A percentile compares a stretch with the other conserved stretches of the same genome.
Evolutionary conservation across 805 yeast genomes (phyloP).

Genomic region (Priceomyces carsonii): DNA sequence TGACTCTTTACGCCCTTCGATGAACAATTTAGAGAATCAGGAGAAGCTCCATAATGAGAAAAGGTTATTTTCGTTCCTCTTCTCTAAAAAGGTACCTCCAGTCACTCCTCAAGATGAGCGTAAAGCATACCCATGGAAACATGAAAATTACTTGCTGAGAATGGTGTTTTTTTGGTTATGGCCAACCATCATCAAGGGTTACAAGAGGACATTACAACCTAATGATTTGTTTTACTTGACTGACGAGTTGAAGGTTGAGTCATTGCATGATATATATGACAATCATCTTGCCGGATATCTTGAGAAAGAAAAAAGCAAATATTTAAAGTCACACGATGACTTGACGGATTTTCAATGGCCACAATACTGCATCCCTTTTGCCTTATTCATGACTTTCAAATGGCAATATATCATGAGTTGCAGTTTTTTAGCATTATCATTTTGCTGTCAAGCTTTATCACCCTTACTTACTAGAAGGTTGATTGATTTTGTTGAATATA

Average conservation of each 20-base stretch:
- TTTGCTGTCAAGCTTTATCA: slow-evolving; percentile 52
- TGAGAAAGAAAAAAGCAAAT: slow-evolving; percentile 17
- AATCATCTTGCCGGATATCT: slow-evolving; percentile 22
- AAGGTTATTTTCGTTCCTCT: slow-evolving; percentile 51
- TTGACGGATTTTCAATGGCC: slow-evolving; percentile 42
- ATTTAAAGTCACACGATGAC: slow-evolving; percentile 16
- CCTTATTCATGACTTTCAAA: slow-evolving; percentile 52
- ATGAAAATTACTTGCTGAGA: slow-evolving; percentile 39
- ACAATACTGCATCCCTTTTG: slow-evolving; percentile 34
- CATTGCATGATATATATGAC: slow-evolving; percentile 32
- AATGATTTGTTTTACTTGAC: slow-evolving; percentile 39
- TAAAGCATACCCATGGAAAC: slow-evolving; percentile 46
- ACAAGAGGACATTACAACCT: slow-evolving; percentile 36
- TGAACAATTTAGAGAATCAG: slow-evolving; percentile 21
- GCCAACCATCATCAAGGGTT: slow-evolving; percentile 43
- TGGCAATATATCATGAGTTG: slow-evolving; percentile 43
- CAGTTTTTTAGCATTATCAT: slow-evolving; percentile 45
- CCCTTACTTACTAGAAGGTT: slow-evolving; percentile 68
- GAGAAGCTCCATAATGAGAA: slow-evolving; percentile 44
- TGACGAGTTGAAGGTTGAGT: slow-evolving; percentile 35
- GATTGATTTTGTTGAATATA: slow-evolving; percentile 61
- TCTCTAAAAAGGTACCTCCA: slow-evolving; percentile 51
- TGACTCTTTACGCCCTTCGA: too few species aligned
- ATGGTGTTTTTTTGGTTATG: slow-evolving; percentile 41
- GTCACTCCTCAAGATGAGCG: slow-evolving; percentile 55